A percentile compares a stretch with the other conserved stretches of the same genome.
phyloP scores from a whole-genome alignment of 2,329 filamentous ascomycete species.

The Talaromyces marneffei region DNA sequence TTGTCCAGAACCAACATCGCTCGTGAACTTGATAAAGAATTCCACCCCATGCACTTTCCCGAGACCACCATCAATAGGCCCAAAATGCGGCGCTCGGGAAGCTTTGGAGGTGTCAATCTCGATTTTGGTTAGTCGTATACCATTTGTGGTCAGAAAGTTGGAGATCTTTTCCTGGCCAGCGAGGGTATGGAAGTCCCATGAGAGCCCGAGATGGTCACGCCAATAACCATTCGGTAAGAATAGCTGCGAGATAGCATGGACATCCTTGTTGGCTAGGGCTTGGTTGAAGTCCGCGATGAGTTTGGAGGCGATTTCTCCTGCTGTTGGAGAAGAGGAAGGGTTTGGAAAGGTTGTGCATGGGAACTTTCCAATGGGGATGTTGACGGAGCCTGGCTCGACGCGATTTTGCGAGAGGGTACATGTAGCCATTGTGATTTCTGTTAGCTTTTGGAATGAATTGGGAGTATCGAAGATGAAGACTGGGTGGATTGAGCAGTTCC shows the following conservation, averaged over 20 bases:
- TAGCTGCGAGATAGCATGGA: constrained; percentile 33
- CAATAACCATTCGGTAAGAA: constrained; percentile 52
- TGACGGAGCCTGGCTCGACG: constrained; percentile 50
- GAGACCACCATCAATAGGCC: constrained; percentile 44
- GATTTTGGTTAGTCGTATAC: constrained; percentile 41
- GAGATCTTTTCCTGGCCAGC: constrained; percentile 41
- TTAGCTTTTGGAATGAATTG: neutral
- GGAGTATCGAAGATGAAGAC: neutral
- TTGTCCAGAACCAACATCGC: constrained; percentile 49
- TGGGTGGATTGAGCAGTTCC: no score
- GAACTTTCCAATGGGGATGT: constrained; percentile 43
- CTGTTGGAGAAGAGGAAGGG: constrained; percentile 32
- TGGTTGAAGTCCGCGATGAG: constrained; percentile 38
- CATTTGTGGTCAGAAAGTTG: constrained; percentile 28
- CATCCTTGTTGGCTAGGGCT: constrained; percentile 31
- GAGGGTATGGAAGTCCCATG: constrained; percentile 53
- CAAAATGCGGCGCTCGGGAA: constrained; percentile 40
- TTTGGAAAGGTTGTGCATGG: constrained; percentile 31
- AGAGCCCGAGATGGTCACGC: constrained; percentile 54
- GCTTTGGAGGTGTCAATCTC: constrained; percentile 44
- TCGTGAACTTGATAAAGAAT: constrained; percentile 53
- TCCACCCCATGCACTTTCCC: constrained; percentile 50
- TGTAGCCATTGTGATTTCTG: neutral
- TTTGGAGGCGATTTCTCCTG: constrained; percentile 32
- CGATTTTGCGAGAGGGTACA: constrained; percentile 43